Evolutionary conservation across 495 filamentous ascomycete species (phyloP), one percentile per base, ranked within the genome.

Genomic region (Bryoglossum gracile): DNA sequence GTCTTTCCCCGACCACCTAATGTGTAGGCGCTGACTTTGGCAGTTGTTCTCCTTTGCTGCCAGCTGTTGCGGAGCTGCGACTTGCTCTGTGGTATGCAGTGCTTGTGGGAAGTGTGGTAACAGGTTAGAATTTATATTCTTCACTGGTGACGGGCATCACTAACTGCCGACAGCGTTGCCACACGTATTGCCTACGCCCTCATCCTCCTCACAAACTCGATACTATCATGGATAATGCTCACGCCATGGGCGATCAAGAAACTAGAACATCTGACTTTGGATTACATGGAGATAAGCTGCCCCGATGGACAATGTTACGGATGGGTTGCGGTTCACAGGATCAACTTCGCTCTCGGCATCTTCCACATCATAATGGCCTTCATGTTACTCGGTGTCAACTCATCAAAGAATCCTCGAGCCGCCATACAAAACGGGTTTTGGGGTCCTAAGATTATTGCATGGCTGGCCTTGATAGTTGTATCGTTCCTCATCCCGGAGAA

Each of bases 181-280:
- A 98, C 92, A 61, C 84, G 92, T 70, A 95, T 98, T 67, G 90
- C 86, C 61, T 98, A 97, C 68, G 92, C 94, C 56, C 80, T 96
- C 62, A 85, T 98, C 59, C 87, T 98, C 46, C 78, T 97, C 53
- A 66, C 95, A 69, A 97, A 98, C 77, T 95, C 89, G 38, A 94
- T 96, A 52, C 63, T 94, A 38, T 91, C 94, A 23, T 98, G 92
- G 92, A 86, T 98, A 26, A 94, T 97, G 89, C 90, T 97, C 75
- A 97, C 92, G 8, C 88, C 89, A 51, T 98, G 94, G 92, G 92
- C 92, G 13, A 83, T 96, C 64, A 89, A 95, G 59, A 96, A 96
- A 61, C 72, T 98, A 8, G 82, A 95, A 62, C 78, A 91, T 54
- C 66, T 97, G 39, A 91, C 89, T 23, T 72, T 98, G 41, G 89